Evolutionary conservation across 2,329 filamentous ascomycete genomes (phyloP), one percentile per base, ranked within the genome.

Genomic region (Diaporthe sp.): DNA sequence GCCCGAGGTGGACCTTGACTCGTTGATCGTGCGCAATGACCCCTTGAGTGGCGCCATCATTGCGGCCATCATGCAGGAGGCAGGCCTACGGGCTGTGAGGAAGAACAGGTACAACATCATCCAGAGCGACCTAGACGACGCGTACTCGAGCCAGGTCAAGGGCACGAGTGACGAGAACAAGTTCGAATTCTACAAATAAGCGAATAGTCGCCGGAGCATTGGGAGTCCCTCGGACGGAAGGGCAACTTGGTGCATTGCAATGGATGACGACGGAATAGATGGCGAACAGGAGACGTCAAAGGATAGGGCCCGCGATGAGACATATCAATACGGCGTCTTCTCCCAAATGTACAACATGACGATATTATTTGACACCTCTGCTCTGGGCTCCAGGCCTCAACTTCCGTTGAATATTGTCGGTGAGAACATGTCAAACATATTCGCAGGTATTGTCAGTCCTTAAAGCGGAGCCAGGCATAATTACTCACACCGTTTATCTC

Each of bases 21-120:
- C 94, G 79, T 88, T 99, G 82, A 99, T 99, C 82, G 95, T 98
- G 79, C 92, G 97, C 81, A 99, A 98, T 83, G 97, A 99, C 83
- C 97, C 97, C 2, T 88, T 99, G 67, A 97, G 94, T 67, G 97
- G 97, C 80, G 97, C 97, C 75, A 93, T 99, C 80, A 99, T 99
- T 83, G 96, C 97, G 65, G 97, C 97, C 71, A 98, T 99, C 83
- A 99, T 99, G 97, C 97, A 99, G 86, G 97, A 99, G 87, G 97
- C 97, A 44, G 97, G 97, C 79, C 89, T 99, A 80, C 92, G 96
- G 79, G 96, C 96, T 37, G 96, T 98, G 78, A 91, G 96, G 81
- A 98, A 98, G 92, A 98, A 99, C 87, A 90, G 97, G 81, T 99
- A 99, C 87, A 98, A 99, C 86, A 99, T 99, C 84, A 98, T 99